Base-by-base conservation (phyloP, 1,139 yeast species). In the Scheffersomyces stambukii region DNA sequence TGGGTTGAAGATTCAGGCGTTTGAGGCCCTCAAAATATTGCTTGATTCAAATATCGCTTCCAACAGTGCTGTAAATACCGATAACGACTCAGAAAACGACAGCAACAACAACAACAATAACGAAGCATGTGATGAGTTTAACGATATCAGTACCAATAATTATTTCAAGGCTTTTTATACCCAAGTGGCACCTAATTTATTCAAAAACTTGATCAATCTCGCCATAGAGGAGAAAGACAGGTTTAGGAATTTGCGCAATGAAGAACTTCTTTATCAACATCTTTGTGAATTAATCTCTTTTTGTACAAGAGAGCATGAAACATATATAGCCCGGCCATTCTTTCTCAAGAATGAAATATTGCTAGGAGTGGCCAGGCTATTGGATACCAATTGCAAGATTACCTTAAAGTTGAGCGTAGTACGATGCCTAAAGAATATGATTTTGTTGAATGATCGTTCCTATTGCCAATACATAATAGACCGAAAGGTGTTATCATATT, bases 1-100 rank as follows among this genome's bases (percentile, higher is more conserved):
- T 5, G 95, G 95, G 0, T 57, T 88, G 28, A 80, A 83, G 48
- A 74, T 81, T 4, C 96, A 88, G 51, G 83, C 91, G 1, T 77
- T 75, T 37, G 96, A 88, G 54, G 95, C 96, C 0, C 57, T 89
- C 27, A 78, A 79, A 45, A 76, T 80, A 1, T 56, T 88, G 22
- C 60, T 86, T 10, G 91, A 82, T 45, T 78, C 86, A 2, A 69
- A 68, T 31, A 58, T 63, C 7, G 62, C 66, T 3, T 26, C 25
- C 8, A 29, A 20, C 18, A 6, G 28, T 8, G 8, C n/a, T 9
- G 6, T 13, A 4, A 12, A n/a, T 9, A 11, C 7, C 24, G 10
- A 13, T 6, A 24, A 4, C 20, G 4, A 10, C 13, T 16, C 21
- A 5, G n/a, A 17, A 6, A 19, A 12, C 10, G 12, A 12, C 9